phyloP scores from a whole-genome alignment of 2,329 filamentous ascomycete genomes.

The Talaromyces sp. region DNA sequence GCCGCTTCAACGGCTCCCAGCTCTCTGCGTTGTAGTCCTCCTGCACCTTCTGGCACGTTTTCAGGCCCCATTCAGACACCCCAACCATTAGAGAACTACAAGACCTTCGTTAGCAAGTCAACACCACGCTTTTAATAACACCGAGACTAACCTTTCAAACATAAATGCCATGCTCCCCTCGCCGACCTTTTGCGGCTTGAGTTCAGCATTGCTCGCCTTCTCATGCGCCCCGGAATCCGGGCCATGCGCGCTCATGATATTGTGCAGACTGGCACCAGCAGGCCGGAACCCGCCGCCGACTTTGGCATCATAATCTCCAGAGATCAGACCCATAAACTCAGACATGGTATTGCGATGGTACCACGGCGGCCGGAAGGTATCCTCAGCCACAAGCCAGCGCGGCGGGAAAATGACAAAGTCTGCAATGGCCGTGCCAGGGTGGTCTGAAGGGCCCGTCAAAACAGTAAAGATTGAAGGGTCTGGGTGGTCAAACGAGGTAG shows the following conservation, averaged over 20 bases:
- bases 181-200: slow-evolving; percentile 55
- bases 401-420: slow-evolving; percentile 65
- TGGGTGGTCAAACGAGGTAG: slow-evolving; percentile 70
- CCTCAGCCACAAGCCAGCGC: slow-evolving; percentile 58
- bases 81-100: slow-evolving; percentile 61
- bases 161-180: slow-evolving; percentile 61
- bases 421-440: slow-evolving; percentile 58
- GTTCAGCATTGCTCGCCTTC: slow-evolving; percentile 48
- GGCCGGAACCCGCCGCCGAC: slow-evolving; percentile 55
- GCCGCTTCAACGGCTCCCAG: slow-evolving; percentile 65
- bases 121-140: background rate
- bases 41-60: slow-evolving; percentile 66
- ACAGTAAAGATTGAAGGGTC: slow-evolving; percentile 75
- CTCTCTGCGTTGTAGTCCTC: slow-evolving; percentile 74
- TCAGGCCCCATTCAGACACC: slow-evolving; percentile 68
- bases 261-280: slow-evolving; percentile 61
- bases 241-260: slow-evolving; percentile 67
- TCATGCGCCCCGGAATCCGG: slow-evolving; percentile 55
- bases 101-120: background rate
- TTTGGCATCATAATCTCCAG: slow-evolving; percentile 59
- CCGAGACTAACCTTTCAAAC: slow-evolving; percentile 52
- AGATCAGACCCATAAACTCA: slow-evolving; percentile 63
- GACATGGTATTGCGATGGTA: slow-evolving; percentile 64
- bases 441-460: slow-evolving; percentile 54
- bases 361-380: slow-evolving; percentile 59